Conservation (phyloP, 306 rosid genomes). For the Morella rubra region DNA sequence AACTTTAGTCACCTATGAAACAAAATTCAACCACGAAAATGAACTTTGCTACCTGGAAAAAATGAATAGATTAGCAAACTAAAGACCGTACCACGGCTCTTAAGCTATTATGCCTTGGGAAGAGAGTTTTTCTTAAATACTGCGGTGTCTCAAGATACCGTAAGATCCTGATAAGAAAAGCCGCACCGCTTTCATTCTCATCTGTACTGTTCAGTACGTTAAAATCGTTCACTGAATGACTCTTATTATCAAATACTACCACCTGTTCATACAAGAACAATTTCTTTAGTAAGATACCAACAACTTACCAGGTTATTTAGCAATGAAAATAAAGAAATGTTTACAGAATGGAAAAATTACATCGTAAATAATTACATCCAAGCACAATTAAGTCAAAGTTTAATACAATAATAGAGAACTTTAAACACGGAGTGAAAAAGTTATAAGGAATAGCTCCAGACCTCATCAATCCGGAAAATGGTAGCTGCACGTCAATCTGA, state of each 20-base stretch:
- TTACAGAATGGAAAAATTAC: not conserved
- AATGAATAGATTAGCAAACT: slow-evolving; percentile 23
- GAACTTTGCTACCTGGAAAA: slow-evolving; percentile 13
- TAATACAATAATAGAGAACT: no score
- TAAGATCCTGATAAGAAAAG: slow-evolving; percentile 74
- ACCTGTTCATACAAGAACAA: slow-evolving; percentile 47
- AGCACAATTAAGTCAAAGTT: not conserved
- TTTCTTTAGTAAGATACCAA: not conserved
- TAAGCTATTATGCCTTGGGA: slow-evolving; percentile 80
- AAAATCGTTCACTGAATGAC: slow-evolving; percentile 33
- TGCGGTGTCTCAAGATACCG: slow-evolving; percentile 96
- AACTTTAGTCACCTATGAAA: slow-evolving; percentile 11
- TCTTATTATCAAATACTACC: slow-evolving; percentile 74
- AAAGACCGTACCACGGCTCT: slow-evolving; percentile 71
- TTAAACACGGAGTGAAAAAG: not conserved
- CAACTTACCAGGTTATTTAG: not conserved
- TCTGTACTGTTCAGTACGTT: slow-evolving; percentile 38
- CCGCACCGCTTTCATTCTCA: slow-evolving; percentile 73
- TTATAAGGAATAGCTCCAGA: slow-evolving; percentile 15
- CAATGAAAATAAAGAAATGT: not conserved
- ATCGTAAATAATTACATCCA: not conserved
- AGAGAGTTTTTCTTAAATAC: slow-evolving; percentile 83
- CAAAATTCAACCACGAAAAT: slow-evolving; percentile 22
- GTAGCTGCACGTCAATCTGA: slow-evolving; percentile 94
- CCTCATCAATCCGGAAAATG: slow-evolving; percentile 93